Evolutionary conservation across 2,329 filamentous ascomycete genomes (phyloP).

Genomic region (Fusarium sp.): DNA sequence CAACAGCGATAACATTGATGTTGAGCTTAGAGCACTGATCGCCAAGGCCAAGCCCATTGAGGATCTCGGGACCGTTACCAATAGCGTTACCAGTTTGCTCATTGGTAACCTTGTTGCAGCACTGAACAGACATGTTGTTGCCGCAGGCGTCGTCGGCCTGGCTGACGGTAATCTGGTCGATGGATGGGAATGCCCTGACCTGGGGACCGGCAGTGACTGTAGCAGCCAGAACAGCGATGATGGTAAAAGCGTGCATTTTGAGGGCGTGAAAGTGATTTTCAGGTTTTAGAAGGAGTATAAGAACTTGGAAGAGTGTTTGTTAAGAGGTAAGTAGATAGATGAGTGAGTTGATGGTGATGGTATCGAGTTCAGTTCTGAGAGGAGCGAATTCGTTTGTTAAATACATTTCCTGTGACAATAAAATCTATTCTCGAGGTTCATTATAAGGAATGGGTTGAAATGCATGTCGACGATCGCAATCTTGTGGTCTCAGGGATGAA

Average conservation of each 20-base stretch:
- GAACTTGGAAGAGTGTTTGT: too few species aligned
- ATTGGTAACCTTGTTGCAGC: constrained; percentile 21
- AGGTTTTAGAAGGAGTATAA: too few species aligned
- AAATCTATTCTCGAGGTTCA: too few species aligned
- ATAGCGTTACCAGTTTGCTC: not conserved
- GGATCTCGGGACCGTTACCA: constrained; percentile 6
- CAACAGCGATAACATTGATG: constrained; percentile 5
- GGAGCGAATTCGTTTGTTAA: too few species aligned
- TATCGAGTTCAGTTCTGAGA: too few species aligned
- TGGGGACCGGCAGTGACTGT: not conserved
- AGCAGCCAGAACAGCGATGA: constrained; percentile 13
- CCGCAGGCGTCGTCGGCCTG: constrained; percentile 12
- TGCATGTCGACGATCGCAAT: too few species aligned
- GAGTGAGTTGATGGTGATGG: too few species aligned
- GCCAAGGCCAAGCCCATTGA: constrained; percentile 8
- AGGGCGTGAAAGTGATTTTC: not conserved
- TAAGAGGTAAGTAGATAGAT: too few species aligned
- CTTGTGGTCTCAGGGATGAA: too few species aligned
- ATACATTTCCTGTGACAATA: too few species aligned
- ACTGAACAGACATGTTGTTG: constrained; percentile 10
- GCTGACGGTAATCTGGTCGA: constrained; percentile 6
- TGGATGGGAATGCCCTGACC: not conserved
- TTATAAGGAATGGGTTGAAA: too few species aligned
- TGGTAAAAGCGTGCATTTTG: constrained; percentile 14
- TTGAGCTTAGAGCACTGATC: constrained; percentile 15